Evolutionary conservation across 768 basidiomycete species (phyloP).

Genomic region (Kwoniella botswanensis): DNA sequence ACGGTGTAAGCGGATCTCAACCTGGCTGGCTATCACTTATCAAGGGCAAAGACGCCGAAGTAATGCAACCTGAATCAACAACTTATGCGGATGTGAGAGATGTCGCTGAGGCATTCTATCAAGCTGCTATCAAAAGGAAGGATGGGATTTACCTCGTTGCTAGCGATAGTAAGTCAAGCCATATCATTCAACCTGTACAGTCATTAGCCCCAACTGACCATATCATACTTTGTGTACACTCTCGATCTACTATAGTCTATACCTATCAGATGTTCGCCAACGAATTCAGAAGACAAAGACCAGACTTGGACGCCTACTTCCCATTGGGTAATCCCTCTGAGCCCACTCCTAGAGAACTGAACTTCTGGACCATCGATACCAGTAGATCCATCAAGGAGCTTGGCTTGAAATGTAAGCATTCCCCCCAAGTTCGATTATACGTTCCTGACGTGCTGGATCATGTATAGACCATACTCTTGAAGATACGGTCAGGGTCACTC

Average conservation of each 20-base stretch:
- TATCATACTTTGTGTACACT: too few relatives aligned
- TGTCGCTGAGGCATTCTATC: conserved; percentile 33
- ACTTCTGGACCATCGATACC: conserved; percentile 3
- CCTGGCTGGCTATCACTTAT: background rate
- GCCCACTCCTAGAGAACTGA: conserved; percentile 5
- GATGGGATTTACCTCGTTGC: conserved; percentile 32
- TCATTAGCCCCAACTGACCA: background rate
- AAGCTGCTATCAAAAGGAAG: conserved; percentile 18
- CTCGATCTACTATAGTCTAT: conserved; percentile 14
- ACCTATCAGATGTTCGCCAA: conserved; percentile 26
- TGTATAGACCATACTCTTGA: conserved; percentile 7
- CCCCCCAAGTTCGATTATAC: background rate
- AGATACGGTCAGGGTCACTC: conserved; percentile 10
- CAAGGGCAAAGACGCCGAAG: conserved; percentile 4
- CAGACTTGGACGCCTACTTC: conserved; percentile 21
- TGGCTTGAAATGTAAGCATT: conserved; percentile 20
- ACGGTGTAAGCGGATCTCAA: conserved; percentile 8
- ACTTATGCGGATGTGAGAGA: conserved; percentile 10
- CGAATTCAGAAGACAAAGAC: conserved; percentile 15
- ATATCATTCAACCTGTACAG: background rate
- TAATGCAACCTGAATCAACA: background rate
- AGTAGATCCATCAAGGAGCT: conserved; percentile 17
- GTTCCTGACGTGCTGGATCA: background rate
- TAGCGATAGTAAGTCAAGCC: conserved; percentile 15
- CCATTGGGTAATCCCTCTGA: conserved; percentile 8